Percentiles rank a stretch among this genome's conserved stretches.
These are phyloP conservation scores for Ceratocystis albifundus DNA, from an alignment of 2,329 filamentous ascomycete genomes.

Conservation along the genomic window DNA sequence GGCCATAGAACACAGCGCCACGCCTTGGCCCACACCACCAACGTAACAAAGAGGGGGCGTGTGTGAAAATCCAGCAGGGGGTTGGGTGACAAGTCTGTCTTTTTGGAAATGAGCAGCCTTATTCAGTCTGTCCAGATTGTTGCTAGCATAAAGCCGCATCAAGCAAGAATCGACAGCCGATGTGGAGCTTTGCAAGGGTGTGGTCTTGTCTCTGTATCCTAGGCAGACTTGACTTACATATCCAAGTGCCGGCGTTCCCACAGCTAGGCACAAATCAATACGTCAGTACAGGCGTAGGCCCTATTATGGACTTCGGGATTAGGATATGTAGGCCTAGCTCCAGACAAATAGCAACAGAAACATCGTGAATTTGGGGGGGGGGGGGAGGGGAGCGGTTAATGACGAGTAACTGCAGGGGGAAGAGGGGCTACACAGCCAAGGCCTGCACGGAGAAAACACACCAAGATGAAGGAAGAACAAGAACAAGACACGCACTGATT, in stretches of 20 bases:
- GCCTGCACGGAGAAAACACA: neutral
- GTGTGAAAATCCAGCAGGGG: neutral
- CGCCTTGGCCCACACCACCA: neutral
- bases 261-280: neutral
- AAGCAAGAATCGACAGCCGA: conserved; percentile 7
- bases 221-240: conserved; percentile 8
- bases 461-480: neutral
- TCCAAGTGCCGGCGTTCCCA: conserved; percentile 7
- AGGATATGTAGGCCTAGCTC: neutral
- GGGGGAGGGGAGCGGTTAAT: neutral
- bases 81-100: neutral
- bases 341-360: neutral
- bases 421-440: neutral
- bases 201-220: neutral
- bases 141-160: conserved; percentile 9
- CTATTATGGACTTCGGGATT: too few relatives aligned
- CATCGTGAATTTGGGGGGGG: neutral
- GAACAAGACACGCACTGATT: neutral
- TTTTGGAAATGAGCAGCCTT: neutral
- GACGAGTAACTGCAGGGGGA: neutral
- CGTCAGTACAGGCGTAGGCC: too few relatives aligned
- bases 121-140: neutral
- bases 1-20: neutral
- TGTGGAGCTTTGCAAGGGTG: neutral
- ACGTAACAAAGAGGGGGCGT: neutral